Evolutionary conservation across 2,329 filamentous ascomycete species (phyloP), one percentile per base, ranked within the genome.

Genomic region (Claviceps maximensis): DNA sequence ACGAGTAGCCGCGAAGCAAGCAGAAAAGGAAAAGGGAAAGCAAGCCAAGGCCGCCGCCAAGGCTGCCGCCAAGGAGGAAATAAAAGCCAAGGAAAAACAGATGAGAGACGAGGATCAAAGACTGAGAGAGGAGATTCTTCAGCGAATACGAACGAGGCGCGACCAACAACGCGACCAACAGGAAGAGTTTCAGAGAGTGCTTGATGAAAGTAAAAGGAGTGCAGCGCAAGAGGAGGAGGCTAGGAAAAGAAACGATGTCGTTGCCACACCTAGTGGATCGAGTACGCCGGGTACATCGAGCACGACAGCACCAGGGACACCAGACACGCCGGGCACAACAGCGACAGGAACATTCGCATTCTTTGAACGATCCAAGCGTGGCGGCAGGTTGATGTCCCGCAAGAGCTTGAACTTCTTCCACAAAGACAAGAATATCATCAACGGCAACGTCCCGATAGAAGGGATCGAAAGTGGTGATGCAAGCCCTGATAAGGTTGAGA

Each of bases 381-480:
- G 81, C 10, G 88, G 84, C 66, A 91, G 87, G 71, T 89, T 87
- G 57, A 78, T 95, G 72, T 80, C 86, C 49, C 80, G 84, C 57
- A 88, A 85, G 67, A 86, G 86, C 59, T 83, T 87, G 61, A 79
- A 77, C 33, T 86, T 87, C 62, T 69, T 84, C 40, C 73, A 75
- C 60, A 80, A 79, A 56, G 75, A 79, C 56, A 75, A 71, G 64
- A 60, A 58, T 62, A 33, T 53, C 50, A 23, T 53, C 50, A 23
- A 23, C 9, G 19, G 41, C 41, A 42, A 23, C 4, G 19, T 27
- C 36, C 36, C 9, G 36, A 38, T 38, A 6, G 64, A 65, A 50
- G 45, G 40, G 10, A 60, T 61, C 45, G 64, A 70, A 44, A 66
- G 62, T 59, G 58, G 58, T 54, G 61, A 62, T n/a, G n/a, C n/a